Percentiles rank a stretch among this genome's conserved stretches.
Evolutionary conservation across 208 protist species (phyloP).

Genomic region (Borovskyia barvae): DNA sequence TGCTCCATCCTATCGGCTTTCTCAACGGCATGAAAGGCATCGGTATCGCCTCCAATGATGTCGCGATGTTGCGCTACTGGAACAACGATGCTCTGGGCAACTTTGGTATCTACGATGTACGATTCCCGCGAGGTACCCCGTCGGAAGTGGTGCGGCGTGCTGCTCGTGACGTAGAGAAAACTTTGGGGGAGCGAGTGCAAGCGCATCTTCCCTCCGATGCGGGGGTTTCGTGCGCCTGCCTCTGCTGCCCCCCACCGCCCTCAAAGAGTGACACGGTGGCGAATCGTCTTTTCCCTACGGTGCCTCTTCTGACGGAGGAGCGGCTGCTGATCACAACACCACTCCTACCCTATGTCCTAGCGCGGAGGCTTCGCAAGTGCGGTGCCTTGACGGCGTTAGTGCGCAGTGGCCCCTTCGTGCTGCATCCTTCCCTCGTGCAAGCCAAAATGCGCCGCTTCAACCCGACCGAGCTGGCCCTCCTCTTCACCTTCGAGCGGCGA

Average conservation of each 20-base stretch:
- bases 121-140: slow-evolving; percentile 68
- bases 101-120: slow-evolving; percentile 81
- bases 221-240: slow-evolving; percentile 57
- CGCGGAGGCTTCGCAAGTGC: slow-evolving; percentile 41
- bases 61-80: slow-evolving; percentile 85
- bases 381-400: slow-evolving; percentile 58
- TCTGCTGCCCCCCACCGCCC: slow-evolving; percentile 12
- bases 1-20: slow-evolving; percentile 77
- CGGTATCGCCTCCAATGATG: slow-evolving; percentile 78
- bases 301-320: slow-evolving; percentile 28
- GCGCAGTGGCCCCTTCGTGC: slow-evolving; percentile 71
- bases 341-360: slow-evolving; percentile 70
- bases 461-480: slow-evolving; percentile 58
- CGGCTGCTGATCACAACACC: slow-evolving; percentile 66
- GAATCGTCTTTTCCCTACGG: slow-evolving; percentile 6
- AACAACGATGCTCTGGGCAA: slow-evolving; percentile 89
- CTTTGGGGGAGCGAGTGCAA: slow-evolving; percentile 32
- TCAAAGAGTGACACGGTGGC: slow-evolving; percentile 10
- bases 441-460: slow-evolving; percentile 40
- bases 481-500: slow-evolving; percentile 84
- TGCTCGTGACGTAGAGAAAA: slow-evolving; percentile 23
- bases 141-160: slow-evolving; percentile 41
- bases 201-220: slow-evolving; percentile 33
- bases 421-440: slow-evolving; percentile 36
- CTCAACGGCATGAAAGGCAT: slow-evolving; percentile 78